Evolutionary conservation across 1,139 yeast genomes (phyloP).

Genomic region (Lodderomyces pseudojiufengensis): DNA sequence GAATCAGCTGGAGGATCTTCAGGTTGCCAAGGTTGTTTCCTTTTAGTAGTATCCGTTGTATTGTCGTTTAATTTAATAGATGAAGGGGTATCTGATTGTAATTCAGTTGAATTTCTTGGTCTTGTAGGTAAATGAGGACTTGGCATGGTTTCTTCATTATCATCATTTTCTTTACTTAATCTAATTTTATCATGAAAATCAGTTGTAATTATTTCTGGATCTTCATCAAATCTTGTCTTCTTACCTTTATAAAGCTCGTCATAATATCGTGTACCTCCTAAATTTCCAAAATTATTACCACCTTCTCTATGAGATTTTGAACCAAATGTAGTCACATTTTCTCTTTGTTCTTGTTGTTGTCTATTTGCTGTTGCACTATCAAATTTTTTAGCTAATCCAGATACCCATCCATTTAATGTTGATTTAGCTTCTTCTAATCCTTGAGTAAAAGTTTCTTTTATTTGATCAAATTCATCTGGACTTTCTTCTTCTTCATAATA

Average conservation of each 20-base stretch:
- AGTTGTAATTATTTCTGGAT: slow-evolving; percentile 48
- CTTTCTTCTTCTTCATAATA: slow-evolving; percentile 34
- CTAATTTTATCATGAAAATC: slow-evolving; percentile 56
- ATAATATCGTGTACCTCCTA: slow-evolving; percentile 44
- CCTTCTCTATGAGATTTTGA: not conserved
- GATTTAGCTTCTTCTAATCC: slow-evolving; percentile 83
- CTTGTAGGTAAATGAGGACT: slow-evolving; percentile 42
- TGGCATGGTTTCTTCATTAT: slow-evolving; percentile 22
- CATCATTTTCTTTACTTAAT: slow-evolving; percentile 28
- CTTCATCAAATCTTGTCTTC: slow-evolving; percentile 48
- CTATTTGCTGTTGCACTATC: slow-evolving; percentile 17
- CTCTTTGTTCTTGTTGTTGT: slow-evolving; percentile 1
- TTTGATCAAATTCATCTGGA: slow-evolving; percentile 64
- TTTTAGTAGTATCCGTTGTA: slow-evolving; percentile 11
- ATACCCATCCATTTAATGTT: slow-evolving; percentile 79
- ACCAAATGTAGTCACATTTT: not conserved
- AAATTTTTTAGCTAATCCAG: slow-evolving; percentile 62
- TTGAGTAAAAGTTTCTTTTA: slow-evolving; percentile 66
- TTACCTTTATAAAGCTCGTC: slow-evolving; percentile 20
- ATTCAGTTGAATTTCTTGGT: slow-evolving; percentile 10
- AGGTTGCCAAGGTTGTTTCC: slow-evolving; percentile 55
- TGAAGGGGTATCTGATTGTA: slow-evolving; percentile 8
- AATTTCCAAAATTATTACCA: slow-evolving; percentile 37
- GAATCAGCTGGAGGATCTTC: slow-evolving; percentile 50
- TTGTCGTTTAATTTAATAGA: not conserved